Percentiles rank a stretch among this genome's conserved stretches.
Conservation (phyloP, 768 basidiomycete species). For the Calocera viscosa region DNA sequence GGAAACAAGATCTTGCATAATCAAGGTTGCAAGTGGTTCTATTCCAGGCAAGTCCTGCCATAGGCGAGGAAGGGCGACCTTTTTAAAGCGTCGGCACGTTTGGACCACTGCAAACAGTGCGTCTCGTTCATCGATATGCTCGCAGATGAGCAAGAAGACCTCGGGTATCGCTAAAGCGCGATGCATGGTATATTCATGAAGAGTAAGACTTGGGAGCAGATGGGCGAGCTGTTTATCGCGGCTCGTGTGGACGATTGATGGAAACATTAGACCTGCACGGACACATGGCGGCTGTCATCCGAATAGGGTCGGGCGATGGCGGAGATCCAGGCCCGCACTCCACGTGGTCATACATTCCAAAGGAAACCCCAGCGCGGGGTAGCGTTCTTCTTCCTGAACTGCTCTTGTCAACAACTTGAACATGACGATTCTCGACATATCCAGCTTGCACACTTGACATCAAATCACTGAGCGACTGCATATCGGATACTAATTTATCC, state of each 20-base stretch:
- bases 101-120: neutral
- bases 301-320: neutral
- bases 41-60: neutral
- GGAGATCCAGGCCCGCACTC: neutral
- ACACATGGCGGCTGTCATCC: neutral
- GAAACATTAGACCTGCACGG: neutral
- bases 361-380: neutral
- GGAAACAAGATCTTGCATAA: neutral
- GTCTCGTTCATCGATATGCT: neutral
- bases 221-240: neutral
- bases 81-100: neutral
- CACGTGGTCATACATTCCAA: neutral
- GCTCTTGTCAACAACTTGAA: neutral
- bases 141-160: neutral
- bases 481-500: conserved; percentile 2
- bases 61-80: neutral
- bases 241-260: no score
- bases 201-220: neutral
- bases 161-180: neutral
- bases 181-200: neutral
- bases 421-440: neutral
- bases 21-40: neutral
- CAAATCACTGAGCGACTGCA: neutral
- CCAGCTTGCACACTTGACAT: no score
- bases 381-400: neutral